Evolutionary conservation across 2,329 filamentous ascomycete species (phyloP).

Genomic region (Didymella keratinophila): DNA sequence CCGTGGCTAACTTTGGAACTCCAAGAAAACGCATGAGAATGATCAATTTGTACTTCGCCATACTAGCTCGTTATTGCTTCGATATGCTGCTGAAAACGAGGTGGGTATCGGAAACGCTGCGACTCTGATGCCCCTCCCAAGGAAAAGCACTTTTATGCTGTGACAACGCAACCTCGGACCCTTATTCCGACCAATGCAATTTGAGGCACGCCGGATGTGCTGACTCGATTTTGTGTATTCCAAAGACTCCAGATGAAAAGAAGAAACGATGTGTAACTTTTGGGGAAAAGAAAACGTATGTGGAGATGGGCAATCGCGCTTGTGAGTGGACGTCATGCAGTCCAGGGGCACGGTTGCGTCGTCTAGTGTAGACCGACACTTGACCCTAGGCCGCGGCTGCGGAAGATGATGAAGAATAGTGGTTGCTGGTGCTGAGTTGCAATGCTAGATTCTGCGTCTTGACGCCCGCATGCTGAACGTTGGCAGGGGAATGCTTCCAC

Average conservation of each 20-base stretch:
- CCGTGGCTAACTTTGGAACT: neutral
- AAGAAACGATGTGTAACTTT: neutral
- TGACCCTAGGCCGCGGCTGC: slow-evolving; percentile 2
- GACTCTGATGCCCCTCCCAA: slow-evolving; percentile 15
- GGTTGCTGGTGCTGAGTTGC: slow-evolving; percentile 4
- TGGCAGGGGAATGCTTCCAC: neutral
- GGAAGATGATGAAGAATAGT: slow-evolving; percentile 6
- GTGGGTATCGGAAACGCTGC: slow-evolving; percentile 16
- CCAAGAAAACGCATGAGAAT: neutral
- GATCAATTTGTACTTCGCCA: slow-evolving; percentile 1
- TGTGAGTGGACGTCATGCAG: neutral
- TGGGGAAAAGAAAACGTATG: neutral
- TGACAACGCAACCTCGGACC: neutral
- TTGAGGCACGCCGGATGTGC: neutral
- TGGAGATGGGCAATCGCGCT: neutral
- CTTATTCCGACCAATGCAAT: neutral
- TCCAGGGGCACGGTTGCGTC: neutral
- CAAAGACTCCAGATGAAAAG: neutral
- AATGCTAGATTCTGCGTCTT: slow-evolving; percentile 7
- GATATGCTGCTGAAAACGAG: neutral
- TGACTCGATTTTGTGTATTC: neutral
- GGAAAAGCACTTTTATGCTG: neutral
- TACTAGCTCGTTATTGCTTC: slow-evolving; percentile 1
- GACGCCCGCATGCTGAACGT: neutral
- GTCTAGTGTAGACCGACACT: neutral